Evolutionary conservation across 2,329 filamentous ascomycete genomes (phyloP).

Genomic region (Atkinsonella hypoxylon): DNA sequence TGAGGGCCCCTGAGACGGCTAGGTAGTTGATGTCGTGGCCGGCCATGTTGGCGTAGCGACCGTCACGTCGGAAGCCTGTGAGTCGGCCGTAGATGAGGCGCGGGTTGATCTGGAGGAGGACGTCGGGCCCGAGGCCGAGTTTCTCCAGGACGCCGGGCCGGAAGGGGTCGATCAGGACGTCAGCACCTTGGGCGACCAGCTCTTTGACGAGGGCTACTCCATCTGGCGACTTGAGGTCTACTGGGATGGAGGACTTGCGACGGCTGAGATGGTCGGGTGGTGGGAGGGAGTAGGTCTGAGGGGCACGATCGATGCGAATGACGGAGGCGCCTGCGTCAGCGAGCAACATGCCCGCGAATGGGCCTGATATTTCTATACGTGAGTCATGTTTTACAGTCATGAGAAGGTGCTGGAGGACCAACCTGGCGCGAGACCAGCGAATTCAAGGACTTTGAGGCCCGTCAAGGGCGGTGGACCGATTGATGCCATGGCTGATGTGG

Average conservation of each 20-base stretch:
- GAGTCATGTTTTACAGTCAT: not conserved
- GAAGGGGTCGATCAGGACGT: conserved; percentile 88
- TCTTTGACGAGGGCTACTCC: conserved; percentile 56
- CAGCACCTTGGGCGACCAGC: conserved; percentile 58
- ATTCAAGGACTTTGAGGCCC: conserved; percentile 46
- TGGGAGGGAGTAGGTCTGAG: conserved; percentile 19
- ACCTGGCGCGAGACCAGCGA: conserved; percentile 53
- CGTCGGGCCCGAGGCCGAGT: conserved; percentile 61
- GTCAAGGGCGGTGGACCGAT: conserved; percentile 24
- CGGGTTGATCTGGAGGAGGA: conserved; percentile 56
- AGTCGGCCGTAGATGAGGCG: conserved; percentile 72
- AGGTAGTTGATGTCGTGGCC: conserved; percentile 97
- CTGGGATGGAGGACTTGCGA: conserved; percentile 66
- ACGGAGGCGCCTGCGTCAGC: conserved; percentile 83
- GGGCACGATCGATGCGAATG: conserved; percentile 66
- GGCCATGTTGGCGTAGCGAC: conserved; percentile 76
- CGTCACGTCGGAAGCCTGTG: conserved; percentile 82
- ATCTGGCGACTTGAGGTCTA: conserved; percentile 60
- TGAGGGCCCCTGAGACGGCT: conserved; percentile 69
- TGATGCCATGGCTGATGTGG: conserved; percentile 1
- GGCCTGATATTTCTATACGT: conserved; percentile 39
- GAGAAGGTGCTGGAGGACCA: conserved; percentile 7
- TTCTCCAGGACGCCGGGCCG: conserved; percentile 84
- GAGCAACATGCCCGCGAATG: conserved; percentile 79
- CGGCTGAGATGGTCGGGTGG: conserved; percentile 65